Evolutionary conservation across 2,329 filamentous ascomycete species (phyloP), one percentile per base, ranked within the genome.

Genomic region (Lachnellula suecica): DNA sequence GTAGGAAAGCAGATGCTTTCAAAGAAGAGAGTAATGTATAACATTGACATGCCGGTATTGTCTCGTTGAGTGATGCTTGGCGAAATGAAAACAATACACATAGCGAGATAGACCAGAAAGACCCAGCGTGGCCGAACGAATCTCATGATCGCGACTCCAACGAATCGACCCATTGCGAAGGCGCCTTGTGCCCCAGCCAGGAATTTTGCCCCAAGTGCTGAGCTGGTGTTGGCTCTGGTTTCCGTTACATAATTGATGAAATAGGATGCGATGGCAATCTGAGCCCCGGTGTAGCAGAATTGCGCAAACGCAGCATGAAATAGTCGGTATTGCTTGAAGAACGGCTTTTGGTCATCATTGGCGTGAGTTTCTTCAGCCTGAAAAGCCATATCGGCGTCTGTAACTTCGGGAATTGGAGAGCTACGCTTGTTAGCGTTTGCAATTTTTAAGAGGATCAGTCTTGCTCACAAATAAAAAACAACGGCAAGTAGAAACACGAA

Each of bases 201-300:
- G 49, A 81, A 74, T 46, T 76, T 75, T 4, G 79, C 72, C 11
- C 69, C 75, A 0, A 66, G 60, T 3, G 72, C 56, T 11, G 63
- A 59, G 31, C 63, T 57, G 24, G 70, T 69, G 41, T 66, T 66
- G 5, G 64, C 54, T 4, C 70, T 63, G n/a, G 70, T 68, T 57
- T 77, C 74, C 29, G 66, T 68, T 6, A 71, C 63, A 46, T 74
- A 81, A 53, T 79, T 78, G 68, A 83, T 81, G 63, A 81, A 82
- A 59, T 83, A 82, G 31, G 71, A 70, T 3, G 76, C 76, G 24
- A 80, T 73, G 2, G 74, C 78, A 4, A 80, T 74, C 64, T 85
- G 81, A 0, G 81, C 77, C 6, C 82, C 82, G 1, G 81, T 79
- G 60, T 85, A 86, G 67, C 79, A 84, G 69, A 85, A 85, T 61